A percentile compares a stretch with the other conserved stretches of the same genome.
phyloP scores from a whole-genome alignment of 345 rosid genomes.

The Draba incana region DNA sequence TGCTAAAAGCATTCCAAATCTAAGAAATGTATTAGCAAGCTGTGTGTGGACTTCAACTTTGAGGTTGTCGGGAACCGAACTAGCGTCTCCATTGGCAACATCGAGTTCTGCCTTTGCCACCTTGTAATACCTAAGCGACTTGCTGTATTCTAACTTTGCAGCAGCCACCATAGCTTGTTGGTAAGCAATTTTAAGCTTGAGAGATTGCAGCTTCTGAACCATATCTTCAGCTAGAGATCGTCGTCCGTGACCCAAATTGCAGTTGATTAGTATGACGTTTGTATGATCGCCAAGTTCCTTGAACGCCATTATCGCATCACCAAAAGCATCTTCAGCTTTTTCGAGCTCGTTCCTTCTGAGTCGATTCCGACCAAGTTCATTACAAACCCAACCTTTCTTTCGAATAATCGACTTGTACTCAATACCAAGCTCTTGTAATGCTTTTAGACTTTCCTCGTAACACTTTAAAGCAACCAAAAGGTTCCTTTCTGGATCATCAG shows the following conservation, averaged over 20 bases:
- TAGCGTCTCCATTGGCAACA: slow-evolving; percentile 42
- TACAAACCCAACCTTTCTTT: slow-evolving; percentile 93
- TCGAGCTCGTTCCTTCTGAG: slow-evolving; percentile 66
- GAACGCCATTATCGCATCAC: slow-evolving; percentile 77
- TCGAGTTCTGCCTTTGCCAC: slow-evolving; percentile 74
- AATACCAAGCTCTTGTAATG: slow-evolving; percentile 58
- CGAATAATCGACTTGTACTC: slow-evolving; percentile 65
- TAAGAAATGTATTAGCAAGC: slow-evolving; percentile 80
- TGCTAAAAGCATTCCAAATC: slow-evolving; percentile 91
- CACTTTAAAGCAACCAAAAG: slow-evolving; percentile 68
- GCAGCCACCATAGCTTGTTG: slow-evolving; percentile 68
- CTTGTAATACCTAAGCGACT: slow-evolving; percentile 73
- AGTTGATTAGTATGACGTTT: slow-evolving; percentile 72
- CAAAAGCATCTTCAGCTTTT: slow-evolving; percentile 80
- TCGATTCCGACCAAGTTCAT: slow-evolving; percentile 85
- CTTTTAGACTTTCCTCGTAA: slow-evolving; percentile 74
- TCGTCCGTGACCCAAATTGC: slow-evolving; percentile 93
- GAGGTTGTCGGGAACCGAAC: slow-evolving; percentile 50
- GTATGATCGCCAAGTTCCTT: slow-evolving; percentile 76
- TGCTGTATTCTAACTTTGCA: slow-evolving; percentile 69
- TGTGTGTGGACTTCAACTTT: slow-evolving; percentile 81
- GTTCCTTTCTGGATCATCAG: slow-evolving; percentile 66
- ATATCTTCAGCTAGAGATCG: slow-evolving; percentile 92
- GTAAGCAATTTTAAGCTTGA: slow-evolving; percentile 54
- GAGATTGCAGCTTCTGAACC: slow-evolving; percentile 63